phyloP scores from a whole-genome alignment of 192 early-diverging fungal species.

The Coemansia sp. region DNA sequence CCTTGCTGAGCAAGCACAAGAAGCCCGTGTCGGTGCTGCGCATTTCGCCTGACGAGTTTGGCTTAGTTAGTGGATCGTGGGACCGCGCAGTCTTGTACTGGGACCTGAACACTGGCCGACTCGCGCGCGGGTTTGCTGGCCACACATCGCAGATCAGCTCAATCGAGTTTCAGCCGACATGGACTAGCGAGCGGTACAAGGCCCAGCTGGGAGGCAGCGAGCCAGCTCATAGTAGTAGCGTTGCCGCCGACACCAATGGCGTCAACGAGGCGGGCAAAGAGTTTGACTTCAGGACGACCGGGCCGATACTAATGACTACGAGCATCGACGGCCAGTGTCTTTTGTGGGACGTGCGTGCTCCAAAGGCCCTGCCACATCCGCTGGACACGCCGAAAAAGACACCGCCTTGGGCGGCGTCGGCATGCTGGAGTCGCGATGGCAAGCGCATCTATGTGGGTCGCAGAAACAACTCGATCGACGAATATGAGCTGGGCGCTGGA shows the following conservation, averaged over 20 bases:
- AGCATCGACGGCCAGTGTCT: conserved; percentile 76
- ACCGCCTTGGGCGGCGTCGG: conserved; percentile 76
- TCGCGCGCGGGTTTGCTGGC: conserved; percentile 70
- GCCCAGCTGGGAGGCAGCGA: background rate
- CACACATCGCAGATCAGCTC: conserved; percentile 86
- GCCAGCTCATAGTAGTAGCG: background rate
- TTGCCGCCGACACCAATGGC: background rate
- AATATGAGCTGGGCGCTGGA: conserved; percentile 73
- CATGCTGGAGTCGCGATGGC: conserved; percentile 87
- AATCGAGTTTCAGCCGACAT: conserved; percentile 68
- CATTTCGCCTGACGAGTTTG: conserved; percentile 80
- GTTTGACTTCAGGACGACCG: conserved; percentile 16
- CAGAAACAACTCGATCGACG: conserved; percentile 91
- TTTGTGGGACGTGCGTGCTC: conserved; percentile 76
- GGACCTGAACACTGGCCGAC: conserved; percentile 82
- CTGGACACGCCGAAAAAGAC: conserved; percentile 62
- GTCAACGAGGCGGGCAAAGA: background rate
- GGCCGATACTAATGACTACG: conserved; percentile 65
- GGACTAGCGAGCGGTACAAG: background rate
- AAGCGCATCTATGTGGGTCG: conserved; percentile 80
- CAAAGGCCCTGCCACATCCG: conserved; percentile 55
- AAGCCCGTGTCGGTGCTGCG: conserved; percentile 83
- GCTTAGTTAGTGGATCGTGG: conserved; percentile 94
- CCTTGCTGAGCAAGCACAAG: conserved; percentile 80
- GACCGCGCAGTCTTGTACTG: conserved; percentile 79